Evolutionary conservation across 352 stramenopile species (phyloP).

Genomic region (Salisapilia sapeloensis): DNA sequence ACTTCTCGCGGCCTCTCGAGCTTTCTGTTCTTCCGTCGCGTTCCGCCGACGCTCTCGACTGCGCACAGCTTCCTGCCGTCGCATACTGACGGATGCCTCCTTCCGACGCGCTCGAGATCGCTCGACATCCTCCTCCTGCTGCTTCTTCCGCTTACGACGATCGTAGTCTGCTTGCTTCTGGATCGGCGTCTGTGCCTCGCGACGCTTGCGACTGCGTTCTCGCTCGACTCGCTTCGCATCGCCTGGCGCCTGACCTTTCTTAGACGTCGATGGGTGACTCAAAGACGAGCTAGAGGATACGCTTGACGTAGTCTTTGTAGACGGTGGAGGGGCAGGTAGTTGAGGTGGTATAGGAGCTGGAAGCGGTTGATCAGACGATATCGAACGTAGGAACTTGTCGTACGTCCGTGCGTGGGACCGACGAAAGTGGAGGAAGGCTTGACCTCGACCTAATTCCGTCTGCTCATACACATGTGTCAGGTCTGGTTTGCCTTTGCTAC

Average conservation of each 20-base stretch:
- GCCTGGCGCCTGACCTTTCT: slow-evolving; percentile 22
- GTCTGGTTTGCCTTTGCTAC: slow-evolving; percentile 31
- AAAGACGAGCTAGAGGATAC: no score
- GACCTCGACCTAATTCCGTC: slow-evolving; percentile 29
- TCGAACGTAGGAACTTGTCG: slow-evolving; percentile 24
- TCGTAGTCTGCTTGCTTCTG: slow-evolving; percentile 49
- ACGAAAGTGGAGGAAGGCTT: slow-evolving; percentile 45
- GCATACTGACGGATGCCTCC: slow-evolving; percentile 18
- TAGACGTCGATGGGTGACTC: no score
- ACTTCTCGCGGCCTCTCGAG: slow-evolving; percentile 41
- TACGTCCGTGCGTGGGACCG: slow-evolving; percentile 38
- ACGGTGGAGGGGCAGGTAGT: no score
- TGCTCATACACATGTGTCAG: slow-evolving; percentile 46
- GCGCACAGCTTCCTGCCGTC: slow-evolving; percentile 33
- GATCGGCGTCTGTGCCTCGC: slow-evolving; percentile 38
- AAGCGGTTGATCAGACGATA: slow-evolving; percentile 2
- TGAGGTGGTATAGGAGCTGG: background rate
- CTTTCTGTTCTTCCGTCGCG: slow-evolving; percentile 41
- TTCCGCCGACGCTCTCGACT: slow-evolving; percentile 38
- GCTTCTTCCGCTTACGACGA: slow-evolving; percentile 36
- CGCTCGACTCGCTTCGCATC: no score
- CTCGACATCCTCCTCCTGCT: slow-evolving; percentile 22
- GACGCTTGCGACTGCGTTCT: slow-evolving; percentile 30
- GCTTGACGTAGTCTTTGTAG: no score
- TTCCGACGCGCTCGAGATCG: slow-evolving; percentile 27